A percentile compares a stretch with the other conserved stretches of the same genome.
Evolutionary conservation across 2,329 filamentous ascomycete genomes (phyloP).

Genomic region (Coniochaeta ligniaria): DNA sequence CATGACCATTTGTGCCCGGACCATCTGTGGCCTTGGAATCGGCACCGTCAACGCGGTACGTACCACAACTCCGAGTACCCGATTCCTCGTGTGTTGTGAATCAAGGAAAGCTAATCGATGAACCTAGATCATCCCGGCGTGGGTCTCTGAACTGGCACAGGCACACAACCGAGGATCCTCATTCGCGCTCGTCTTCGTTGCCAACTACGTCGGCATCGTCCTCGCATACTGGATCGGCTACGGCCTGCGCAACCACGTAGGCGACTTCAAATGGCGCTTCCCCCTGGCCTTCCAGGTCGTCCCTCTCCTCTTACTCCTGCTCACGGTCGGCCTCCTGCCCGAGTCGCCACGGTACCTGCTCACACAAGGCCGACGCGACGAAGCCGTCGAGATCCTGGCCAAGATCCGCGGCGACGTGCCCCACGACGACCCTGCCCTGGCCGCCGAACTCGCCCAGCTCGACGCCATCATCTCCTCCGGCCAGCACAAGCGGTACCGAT

Average conservation of each 20-base stretch:
- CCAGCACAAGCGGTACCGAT: conserved; percentile 48
- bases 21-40: conserved; percentile 60
- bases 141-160: conserved; percentile 62
- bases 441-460: no score
- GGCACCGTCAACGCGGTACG: conserved; percentile 65
- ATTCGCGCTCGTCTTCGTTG: conserved; percentile 29
- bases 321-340: conserved; percentile 17
- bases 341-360: conserved; percentile 20
- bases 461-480: no score
- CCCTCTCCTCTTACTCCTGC: conserved; percentile 18
- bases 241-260: conserved; percentile 16
- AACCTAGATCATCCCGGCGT: conserved; percentile 64
- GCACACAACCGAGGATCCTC: conserved; percentile 62
- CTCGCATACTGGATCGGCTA: conserved; percentile 24
- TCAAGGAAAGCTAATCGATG: no score
- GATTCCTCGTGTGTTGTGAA: no score
- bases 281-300: conserved; percentile 23
- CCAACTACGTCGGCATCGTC: conserved; percentile 16
- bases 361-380: conserved; percentile 16
- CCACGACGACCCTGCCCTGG: no score
- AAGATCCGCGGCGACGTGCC: no score
- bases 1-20: conserved; percentile 63
- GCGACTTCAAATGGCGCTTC: conserved; percentile 18
- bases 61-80: no score
- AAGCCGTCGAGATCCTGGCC: conserved; percentile 28